Evolutionary conservation across 2,329 filamentous ascomycete genomes (phyloP).

Genomic region (Colletotrichum camelliae): DNA sequence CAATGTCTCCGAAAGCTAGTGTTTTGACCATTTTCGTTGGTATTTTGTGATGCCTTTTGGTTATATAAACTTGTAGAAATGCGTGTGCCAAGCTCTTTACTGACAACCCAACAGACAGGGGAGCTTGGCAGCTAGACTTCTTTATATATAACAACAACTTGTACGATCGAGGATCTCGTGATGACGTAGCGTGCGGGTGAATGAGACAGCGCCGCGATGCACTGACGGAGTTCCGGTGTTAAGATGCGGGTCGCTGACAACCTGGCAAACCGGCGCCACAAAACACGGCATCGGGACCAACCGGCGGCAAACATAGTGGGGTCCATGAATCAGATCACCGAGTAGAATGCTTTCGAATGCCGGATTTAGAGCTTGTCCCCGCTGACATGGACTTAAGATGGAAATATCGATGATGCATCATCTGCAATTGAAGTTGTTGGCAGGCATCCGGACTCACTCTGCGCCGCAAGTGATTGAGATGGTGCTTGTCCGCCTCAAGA

Average conservation of each 20-base stretch:
- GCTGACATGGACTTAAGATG: not conserved
- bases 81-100: not conserved
- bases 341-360: not conserved
- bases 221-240: not conserved
- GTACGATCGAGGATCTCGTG: not conserved
- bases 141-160: not conserved
- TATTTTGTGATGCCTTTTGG: too few relatives aligned
- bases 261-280: not conserved
- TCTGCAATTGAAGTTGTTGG: not conserved
- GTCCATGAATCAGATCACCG: not conserved
- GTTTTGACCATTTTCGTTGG: slow-evolving; percentile 40
- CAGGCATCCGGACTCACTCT: not conserved
- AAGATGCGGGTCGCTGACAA: not conserved
- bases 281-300: not conserved
- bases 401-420: not conserved
- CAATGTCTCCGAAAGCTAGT: slow-evolving; percentile 40
- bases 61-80: not conserved
- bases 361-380: not conserved
- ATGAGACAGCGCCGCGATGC: not conserved
- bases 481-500: not conserved
- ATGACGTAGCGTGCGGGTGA: not conserved
- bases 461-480: not conserved
- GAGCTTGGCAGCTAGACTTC: not conserved
- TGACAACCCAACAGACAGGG: not conserved
- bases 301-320: not conserved